These are phyloP conservation scores for Phytopythium helicoides DNA, from an alignment of 352 stramenopile genomes.

Conservation along the genomic window DNA sequence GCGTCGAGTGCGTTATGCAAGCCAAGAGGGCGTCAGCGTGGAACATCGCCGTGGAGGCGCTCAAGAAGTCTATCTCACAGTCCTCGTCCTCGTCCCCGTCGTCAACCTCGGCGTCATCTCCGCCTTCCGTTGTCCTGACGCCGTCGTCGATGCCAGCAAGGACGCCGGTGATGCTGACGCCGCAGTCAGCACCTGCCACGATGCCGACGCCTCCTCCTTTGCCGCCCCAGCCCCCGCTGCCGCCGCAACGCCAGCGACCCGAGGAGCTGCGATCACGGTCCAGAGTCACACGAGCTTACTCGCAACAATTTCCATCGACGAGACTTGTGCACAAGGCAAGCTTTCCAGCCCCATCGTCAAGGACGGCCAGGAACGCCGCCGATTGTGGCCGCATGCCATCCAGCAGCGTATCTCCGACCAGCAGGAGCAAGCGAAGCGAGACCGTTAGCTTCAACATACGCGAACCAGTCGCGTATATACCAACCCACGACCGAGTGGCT, in stretches of 20 bases:
- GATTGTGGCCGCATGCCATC: no score
- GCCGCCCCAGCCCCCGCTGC: neutral
- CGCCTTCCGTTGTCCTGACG: neutral
- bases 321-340: neutral
- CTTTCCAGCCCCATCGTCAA: neutral
- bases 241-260: neutral
- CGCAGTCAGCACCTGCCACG: no score
- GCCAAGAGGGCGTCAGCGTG: slow-evolving; percentile 42
- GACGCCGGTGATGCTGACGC: neutral
- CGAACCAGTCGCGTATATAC: no score
- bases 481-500: no score
- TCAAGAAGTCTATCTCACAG: neutral
- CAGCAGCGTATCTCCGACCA: no score
- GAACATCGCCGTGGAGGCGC: slow-evolving; percentile 26
- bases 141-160: neutral
- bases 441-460: no score
- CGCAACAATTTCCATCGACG: neutral
- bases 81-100: neutral
- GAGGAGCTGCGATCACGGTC: neutral
- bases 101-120: neutral
- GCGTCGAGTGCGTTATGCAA: slow-evolving; percentile 40
- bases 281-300: slow-evolving; percentile 1
- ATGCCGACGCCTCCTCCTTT: neutral
- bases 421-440: neutral
- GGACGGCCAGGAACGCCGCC: neutral